Evolutionary conservation across 2,329 filamentous ascomycete species (phyloP).

Genomic region (Fusarium oxysporum): DNA sequence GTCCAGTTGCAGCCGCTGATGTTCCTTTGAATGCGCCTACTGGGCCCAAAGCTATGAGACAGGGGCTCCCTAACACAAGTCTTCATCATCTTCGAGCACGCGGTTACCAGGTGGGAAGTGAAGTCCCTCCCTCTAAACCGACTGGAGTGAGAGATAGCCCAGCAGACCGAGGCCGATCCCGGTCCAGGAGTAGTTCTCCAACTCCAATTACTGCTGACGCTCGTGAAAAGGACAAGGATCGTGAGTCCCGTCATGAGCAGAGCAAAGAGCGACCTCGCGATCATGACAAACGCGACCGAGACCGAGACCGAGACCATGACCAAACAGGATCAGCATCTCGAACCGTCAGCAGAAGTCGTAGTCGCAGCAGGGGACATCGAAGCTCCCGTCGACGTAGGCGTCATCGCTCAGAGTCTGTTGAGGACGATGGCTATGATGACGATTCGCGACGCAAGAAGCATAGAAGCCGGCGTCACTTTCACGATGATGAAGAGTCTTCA

Average conservation of each 20-base stretch:
- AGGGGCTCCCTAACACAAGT: slow-evolving; percentile 86
- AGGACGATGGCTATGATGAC: slow-evolving; percentile 61
- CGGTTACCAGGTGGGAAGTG: slow-evolving; percentile 60
- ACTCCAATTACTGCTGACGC: slow-evolving; percentile 34
- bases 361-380: slow-evolving; percentile 58
- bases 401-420: slow-evolving; percentile 65
- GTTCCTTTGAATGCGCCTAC: slow-evolving; percentile 81
- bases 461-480: slow-evolving; percentile 56
- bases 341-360: slow-evolving; percentile 49
- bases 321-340: slow-evolving; percentile 50
- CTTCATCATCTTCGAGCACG: slow-evolving; percentile 72
- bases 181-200: slow-evolving; percentile 63
- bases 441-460: slow-evolving; percentile 63
- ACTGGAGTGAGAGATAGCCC: slow-evolving; percentile 33
- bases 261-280: slow-evolving; percentile 50
- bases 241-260: slow-evolving; percentile 48
- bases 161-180: slow-evolving; percentile 50
- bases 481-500: slow-evolving; percentile 59
- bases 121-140: slow-evolving; percentile 46
- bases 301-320: slow-evolving; percentile 42
- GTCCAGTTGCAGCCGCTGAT: slow-evolving; percentile 50
- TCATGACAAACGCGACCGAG: slow-evolving; percentile 43
- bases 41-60: slow-evolving; percentile 93
- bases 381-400: slow-evolving; percentile 63
- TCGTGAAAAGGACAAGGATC: slow-evolving; percentile 52